phyloP scores from a whole-genome alignment of 169 alveolate species.

The Eimeria praecox region DNA sequence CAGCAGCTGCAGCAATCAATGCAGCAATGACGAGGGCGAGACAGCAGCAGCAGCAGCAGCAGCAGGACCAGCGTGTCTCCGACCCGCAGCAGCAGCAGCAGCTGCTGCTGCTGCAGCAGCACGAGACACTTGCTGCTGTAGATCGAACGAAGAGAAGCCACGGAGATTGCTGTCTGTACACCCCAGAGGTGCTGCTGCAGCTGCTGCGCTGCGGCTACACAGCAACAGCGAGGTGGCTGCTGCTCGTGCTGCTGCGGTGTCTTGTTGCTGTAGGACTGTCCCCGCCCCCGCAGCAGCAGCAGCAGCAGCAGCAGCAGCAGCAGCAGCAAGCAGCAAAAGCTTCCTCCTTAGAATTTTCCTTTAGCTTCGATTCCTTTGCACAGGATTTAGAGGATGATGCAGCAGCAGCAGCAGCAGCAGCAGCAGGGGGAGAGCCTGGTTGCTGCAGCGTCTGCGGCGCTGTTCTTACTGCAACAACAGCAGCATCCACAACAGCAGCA shows the following conservation, averaged over 20 bases:
- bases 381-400: not conserved
- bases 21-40: slow-evolving; percentile 11
- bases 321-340: not conserved
- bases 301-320: slow-evolving; percentile 72
- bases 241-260: slow-evolving; percentile 73
- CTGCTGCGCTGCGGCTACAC: slow-evolving; percentile 70
- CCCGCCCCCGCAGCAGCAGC: not conserved
- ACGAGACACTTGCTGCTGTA: not conserved
- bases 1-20: slow-evolving; percentile 33
- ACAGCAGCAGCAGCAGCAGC: slow-evolving; percentile 16
- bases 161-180: slow-evolving; percentile 52
- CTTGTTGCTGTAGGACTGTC: slow-evolving; percentile 67
- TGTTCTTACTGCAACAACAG: not conserved
- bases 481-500: slow-evolving; percentile 8
- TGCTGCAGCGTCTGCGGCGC: slow-evolving; percentile 18
- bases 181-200: slow-evolving; percentile 62
- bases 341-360: not conserved
- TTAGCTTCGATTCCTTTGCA: not conserved
- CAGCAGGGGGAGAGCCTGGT: slow-evolving; percentile 10
- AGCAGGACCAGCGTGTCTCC: not conserved
- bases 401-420: slow-evolving; percentile 52
- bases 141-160: not conserved
- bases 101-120: slow-evolving; percentile 47
- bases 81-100: slow-evolving; percentile 46
- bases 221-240: slow-evolving; percentile 73